Evolutionary conservation across 805 yeast genomes (phyloP).

Genomic region (Wickerhamiella dianesei): DNA sequence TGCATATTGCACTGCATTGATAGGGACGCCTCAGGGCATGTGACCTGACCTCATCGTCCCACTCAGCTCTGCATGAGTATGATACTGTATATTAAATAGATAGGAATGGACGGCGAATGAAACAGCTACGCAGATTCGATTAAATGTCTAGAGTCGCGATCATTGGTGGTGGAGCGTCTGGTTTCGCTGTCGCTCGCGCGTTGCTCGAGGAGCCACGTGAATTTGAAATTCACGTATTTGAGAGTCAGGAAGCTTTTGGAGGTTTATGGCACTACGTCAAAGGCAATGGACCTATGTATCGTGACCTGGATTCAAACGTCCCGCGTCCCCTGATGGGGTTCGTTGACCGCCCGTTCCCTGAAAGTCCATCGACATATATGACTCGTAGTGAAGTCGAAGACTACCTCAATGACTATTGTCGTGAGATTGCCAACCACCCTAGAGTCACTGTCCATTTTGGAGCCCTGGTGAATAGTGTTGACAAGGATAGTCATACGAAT

Average conservation of each 20-base stretch:
- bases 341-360: conserved; percentile 37
- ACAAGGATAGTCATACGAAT: conserved; percentile 24
- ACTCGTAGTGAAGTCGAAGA: conserved; percentile 43
- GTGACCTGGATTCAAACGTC: conserved; percentile 56
- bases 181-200: conserved; percentile 53
- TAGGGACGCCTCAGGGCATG: not conserved
- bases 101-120: not conserved
- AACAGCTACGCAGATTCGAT: not conserved
- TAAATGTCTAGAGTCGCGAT: conserved; percentile 38
- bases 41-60: not conserved
- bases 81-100: not conserved
- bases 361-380: conserved; percentile 40
- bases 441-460: conserved; percentile 30
- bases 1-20: not conserved
- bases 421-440: conserved; percentile 26
- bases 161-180: conserved; percentile 70
- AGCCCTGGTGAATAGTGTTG: conserved; percentile 35
- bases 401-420: conserved; percentile 46
- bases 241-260: conserved; percentile 46
- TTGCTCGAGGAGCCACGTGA: conserved; percentile 34
- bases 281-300: conserved; percentile 42
- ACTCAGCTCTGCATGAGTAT: not conserved
- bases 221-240: conserved; percentile 45
- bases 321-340: conserved; percentile 55
- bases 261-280: conserved; percentile 62